phyloP scores from a whole-genome alignment of 768 basidiomycete genomes.

The Mycena pura region DNA sequence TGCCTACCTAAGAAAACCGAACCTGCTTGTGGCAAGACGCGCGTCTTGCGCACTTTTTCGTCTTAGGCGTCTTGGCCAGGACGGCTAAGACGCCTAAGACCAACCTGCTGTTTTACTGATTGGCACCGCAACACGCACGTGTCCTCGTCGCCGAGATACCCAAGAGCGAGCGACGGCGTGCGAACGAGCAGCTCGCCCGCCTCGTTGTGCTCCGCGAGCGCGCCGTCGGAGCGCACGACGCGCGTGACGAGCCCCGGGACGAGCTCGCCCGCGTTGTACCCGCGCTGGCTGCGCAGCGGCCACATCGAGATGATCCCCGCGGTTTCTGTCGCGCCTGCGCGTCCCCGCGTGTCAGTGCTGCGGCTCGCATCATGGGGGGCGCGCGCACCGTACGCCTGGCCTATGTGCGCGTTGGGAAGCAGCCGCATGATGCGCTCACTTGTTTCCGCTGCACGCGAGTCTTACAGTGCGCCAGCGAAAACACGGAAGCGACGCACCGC shows the following conservation, averaged over 20 bases:
- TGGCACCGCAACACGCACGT: constrained; percentile 41
- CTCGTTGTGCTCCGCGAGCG: constrained; percentile 46
- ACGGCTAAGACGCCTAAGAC: no score
- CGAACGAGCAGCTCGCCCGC: constrained; percentile 52
- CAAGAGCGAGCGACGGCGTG: constrained; percentile 40
- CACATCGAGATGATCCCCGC: constrained; percentile 44
- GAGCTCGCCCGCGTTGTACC: constrained; percentile 48
- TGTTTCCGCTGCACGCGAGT: constrained; percentile 36
- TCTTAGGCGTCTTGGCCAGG: no score
- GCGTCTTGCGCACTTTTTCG: no score
- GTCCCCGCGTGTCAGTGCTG: background rate
- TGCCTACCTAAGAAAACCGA: no score
- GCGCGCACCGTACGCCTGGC: constrained; percentile 42
- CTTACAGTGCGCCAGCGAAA: background rate
- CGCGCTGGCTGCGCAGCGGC: constrained; percentile 30
- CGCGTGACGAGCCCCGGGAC: constrained; percentile 48
- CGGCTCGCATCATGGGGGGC: background rate
- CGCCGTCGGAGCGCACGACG: constrained; percentile 49
- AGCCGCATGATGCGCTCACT: constrained; percentile 36
- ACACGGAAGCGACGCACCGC: background rate
- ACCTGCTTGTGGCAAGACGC: no score
- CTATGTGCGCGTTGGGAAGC: constrained; percentile 38
- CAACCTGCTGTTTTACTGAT: no score
- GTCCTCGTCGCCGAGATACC: constrained; percentile 47
- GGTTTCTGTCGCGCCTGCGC: constrained; percentile 53